These are phyloP conservation scores for Arthroderma uncinatum DNA, from an alignment of 2,329 filamentous ascomycete species.

Conservation along the genomic window DNA sequence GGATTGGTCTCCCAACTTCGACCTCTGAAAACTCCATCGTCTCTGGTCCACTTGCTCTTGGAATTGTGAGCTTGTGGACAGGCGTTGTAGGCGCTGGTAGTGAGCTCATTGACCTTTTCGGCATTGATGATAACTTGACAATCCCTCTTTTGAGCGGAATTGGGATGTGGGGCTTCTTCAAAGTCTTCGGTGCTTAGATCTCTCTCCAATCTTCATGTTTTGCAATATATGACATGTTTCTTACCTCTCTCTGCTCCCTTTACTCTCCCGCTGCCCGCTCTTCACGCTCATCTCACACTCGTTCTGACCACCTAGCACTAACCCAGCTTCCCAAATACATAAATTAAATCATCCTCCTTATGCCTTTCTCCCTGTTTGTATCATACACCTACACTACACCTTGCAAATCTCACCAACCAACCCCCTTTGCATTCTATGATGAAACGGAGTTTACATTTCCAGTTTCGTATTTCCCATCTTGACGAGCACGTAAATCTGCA, in stretches of 20 bases:
- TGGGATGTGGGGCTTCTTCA: constrained; percentile 85
- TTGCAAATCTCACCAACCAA: no score
- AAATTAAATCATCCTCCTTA: neutral
- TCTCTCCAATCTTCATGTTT: neutral
- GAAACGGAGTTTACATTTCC: neutral
- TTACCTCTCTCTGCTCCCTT: neutral
- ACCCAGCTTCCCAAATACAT: no score
- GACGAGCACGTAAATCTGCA: neutral
- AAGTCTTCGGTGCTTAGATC: constrained; percentile 53
- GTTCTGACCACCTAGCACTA: neutral
- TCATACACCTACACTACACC: neutral
- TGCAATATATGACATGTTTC: neutral
- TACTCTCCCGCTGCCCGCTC: neutral
- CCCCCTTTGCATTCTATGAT: neutral
- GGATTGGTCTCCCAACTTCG: constrained; percentile 24
- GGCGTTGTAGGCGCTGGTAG: constrained; percentile 82
- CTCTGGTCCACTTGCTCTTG: constrained; percentile 60
- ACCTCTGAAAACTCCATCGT: constrained; percentile 50
- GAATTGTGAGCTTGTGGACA: constrained; percentile 71
- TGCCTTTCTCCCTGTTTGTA: neutral
- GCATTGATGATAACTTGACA: constrained; percentile 94
- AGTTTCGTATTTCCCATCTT: neutral
- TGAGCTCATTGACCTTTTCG: constrained; percentile 82
- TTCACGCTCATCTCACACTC: neutral
- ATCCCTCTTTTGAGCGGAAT: constrained; percentile 85